Conservation (phyloP, 2,329 filamentous ascomycete genomes). For the Niveomyces coronatus region DNA sequence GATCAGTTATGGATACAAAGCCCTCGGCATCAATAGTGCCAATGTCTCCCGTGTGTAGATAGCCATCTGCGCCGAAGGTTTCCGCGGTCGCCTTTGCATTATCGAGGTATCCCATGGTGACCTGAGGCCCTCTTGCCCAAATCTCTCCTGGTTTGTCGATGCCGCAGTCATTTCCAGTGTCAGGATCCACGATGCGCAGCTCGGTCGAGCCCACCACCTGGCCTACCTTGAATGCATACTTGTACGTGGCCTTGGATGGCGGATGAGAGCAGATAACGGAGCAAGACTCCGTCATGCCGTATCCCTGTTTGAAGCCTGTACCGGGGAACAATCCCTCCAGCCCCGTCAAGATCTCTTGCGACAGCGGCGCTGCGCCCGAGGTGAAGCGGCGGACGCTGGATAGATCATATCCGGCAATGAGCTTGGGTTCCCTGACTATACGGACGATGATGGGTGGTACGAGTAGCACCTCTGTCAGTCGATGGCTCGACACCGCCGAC, state of each 20-base stretch:
- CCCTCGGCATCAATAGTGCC: constrained; percentile 45
- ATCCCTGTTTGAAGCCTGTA: constrained; percentile 50
- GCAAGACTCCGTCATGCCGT: constrained; percentile 59
- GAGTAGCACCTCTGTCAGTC: constrained; percentile 44
- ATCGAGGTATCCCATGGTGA: constrained; percentile 39
- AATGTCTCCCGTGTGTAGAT: constrained; percentile 49
- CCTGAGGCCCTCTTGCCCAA: constrained; percentile 27
- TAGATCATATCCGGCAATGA: constrained; percentile 46
- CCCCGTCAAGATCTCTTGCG: constrained; percentile 44
- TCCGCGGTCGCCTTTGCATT: constrained; percentile 31
- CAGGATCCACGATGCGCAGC: constrained; percentile 45
- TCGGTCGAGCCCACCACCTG: constrained; percentile 47
- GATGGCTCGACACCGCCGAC: constrained; percentile 37
- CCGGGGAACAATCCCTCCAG: constrained; percentile 46
- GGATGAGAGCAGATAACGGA: constrained; percentile 53
- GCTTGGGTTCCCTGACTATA: constrained; percentile 42
- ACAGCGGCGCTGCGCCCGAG: constrained; percentile 49
- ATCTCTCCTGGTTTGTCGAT: constrained; percentile 42
- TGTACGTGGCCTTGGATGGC: constrained; percentile 42
- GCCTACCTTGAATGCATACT: constrained; percentile 46
- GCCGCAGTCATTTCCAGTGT: constrained; percentile 36
- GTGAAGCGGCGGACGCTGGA: constrained; percentile 44
- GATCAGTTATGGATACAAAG: constrained; percentile 46
- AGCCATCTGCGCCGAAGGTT: constrained; percentile 44
- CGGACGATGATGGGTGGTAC: constrained; percentile 53